Evolutionary conservation across 495 filamentous ascomycete genomes (phyloP).

Genomic region (Chaetomium fimeti): DNA sequence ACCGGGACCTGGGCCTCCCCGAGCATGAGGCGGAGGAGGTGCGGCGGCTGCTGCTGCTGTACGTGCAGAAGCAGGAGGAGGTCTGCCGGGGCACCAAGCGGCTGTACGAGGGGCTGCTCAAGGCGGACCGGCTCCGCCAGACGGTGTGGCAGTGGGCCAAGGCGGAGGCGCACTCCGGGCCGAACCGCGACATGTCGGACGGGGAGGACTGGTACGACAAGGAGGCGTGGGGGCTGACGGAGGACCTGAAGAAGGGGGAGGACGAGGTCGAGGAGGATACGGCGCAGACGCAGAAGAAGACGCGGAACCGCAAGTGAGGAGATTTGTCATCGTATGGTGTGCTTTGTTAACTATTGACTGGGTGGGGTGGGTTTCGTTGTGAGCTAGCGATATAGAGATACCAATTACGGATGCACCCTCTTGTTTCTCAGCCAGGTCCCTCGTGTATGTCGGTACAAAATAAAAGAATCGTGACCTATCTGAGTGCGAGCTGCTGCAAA

Average conservation of each 20-base stretch:
- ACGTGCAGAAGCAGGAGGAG: constrained; percentile 95
- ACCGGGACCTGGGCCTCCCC: constrained; percentile 77
- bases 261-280: constrained; percentile 87
- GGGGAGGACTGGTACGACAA: constrained; percentile 96
- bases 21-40: constrained; percentile 83
- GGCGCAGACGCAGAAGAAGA: constrained; percentile 70
- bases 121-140: constrained; percentile 73
- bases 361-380: not conserved
- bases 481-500: not conserved
- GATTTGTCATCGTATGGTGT: not conserved
- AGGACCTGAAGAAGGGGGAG: constrained; percentile 84
- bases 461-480: not conserved
- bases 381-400: not conserved
- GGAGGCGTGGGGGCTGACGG: constrained; percentile 81
- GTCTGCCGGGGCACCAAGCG: constrained; percentile 76
- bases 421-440: not conserved
- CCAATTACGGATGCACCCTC: not conserved
- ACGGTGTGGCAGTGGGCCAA: constrained; percentile 80
- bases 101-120: constrained; percentile 71
- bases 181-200: constrained; percentile 69
- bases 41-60: constrained; percentile 74
- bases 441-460: not conserved
- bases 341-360: not conserved
- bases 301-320: constrained; percentile 58
- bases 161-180: constrained; percentile 83